Conservation (phyloP, 306 rosid genomes). For the Quercus aquifolioides region DNA sequence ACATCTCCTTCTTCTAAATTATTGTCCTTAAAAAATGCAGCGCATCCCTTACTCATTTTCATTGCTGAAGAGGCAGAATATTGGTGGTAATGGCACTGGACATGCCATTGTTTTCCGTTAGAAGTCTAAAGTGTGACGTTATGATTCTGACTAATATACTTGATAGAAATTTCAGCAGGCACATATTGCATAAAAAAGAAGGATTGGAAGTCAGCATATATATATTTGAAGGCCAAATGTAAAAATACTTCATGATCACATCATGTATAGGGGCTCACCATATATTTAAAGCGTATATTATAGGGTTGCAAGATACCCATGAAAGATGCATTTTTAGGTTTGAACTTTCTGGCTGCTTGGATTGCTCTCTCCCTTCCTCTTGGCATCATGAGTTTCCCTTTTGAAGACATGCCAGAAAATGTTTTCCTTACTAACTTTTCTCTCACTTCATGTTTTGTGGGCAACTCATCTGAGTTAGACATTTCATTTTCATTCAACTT, state of each 20-base stretch:
- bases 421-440: no score
- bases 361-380: not conserved
- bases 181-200: conserved; percentile 22
- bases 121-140: conserved; percentile 12
- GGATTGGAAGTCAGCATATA: not conserved
- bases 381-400: no score
- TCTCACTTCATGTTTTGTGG: not conserved
- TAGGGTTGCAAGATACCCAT: not conserved
- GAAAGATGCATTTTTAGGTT: conserved; percentile 22
- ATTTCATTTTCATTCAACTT: not conserved
- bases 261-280: conserved; percentile 22
- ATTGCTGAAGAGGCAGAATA: no score
- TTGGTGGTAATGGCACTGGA: not conserved
- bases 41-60: no score
- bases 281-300: not conserved
- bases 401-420: not conserved
- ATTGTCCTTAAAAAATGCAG: no score
- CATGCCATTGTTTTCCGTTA: conserved; percentile 13
- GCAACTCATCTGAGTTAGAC: no score
- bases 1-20: no score
- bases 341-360: conserved; percentile 1
- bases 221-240: not conserved
- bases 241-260: not conserved
- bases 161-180: conserved; percentile 6
- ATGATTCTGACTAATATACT: conserved; percentile 5